phyloP scores from a whole-genome alignment of 2,329 filamentous ascomycete species.

The Didymosphaeria variabile region DNA sequence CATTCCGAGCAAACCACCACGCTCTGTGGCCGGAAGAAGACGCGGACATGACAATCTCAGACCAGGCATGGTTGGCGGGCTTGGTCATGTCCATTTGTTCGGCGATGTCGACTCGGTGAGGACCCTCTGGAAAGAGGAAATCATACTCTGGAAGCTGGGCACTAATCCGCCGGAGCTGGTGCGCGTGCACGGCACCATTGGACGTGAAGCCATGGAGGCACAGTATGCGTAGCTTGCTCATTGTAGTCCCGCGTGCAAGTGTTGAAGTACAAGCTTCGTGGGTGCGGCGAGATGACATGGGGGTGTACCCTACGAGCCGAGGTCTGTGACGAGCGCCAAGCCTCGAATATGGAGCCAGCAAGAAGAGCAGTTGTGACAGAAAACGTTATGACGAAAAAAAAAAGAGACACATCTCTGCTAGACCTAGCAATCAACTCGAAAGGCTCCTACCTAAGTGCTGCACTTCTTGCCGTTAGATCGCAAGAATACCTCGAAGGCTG shows the following conservation, averaged over 20 bases:
- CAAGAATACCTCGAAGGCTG: too few relatives aligned
- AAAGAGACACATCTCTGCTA: too few relatives aligned
- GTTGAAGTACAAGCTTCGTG: neutral
- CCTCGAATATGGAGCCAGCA: neutral
- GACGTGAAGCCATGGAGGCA: neutral
- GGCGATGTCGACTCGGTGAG: neutral
- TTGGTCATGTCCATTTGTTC: neutral
- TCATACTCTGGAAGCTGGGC: neutral
- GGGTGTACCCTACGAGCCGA: neutral
- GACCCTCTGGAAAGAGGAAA: neutral
- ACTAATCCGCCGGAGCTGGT: neutral
- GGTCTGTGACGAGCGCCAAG: neutral
- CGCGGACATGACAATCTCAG: neutral
- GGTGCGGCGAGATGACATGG: neutral
- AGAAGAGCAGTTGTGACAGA: neutral
- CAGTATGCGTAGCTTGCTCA: neutral
- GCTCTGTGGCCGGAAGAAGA: neutral
- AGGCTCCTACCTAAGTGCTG: too few relatives aligned
- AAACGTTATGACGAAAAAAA: too few relatives aligned
- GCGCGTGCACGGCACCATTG: neutral
- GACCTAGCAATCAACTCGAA: too few relatives aligned
- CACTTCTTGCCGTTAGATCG: too few relatives aligned
- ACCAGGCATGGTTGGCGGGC: neutral
- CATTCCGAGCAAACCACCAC: neutral
- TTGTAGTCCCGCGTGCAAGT: neutral